phyloP scores from a whole-genome alignment of 805 yeast species.

The Nakazawaea anatomiae region DNA sequence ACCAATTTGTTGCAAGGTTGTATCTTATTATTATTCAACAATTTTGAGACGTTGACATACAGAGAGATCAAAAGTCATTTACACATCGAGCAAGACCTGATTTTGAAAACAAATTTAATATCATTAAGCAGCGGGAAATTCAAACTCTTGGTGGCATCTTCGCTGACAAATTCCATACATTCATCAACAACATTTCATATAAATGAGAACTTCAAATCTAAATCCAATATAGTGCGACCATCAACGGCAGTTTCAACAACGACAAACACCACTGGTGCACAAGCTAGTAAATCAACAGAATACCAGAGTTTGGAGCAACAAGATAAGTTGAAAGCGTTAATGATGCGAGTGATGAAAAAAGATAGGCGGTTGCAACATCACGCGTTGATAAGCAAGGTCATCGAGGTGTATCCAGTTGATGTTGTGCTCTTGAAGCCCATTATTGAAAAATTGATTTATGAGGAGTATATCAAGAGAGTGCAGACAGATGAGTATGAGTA shows the following conservation, averaged over 20 bases:
- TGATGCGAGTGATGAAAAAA: constrained; percentile 29
- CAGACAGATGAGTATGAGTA: constrained; percentile 21
- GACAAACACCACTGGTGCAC: neutral
- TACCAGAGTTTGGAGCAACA: constrained; percentile 15
- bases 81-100: constrained; percentile 20
- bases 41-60: constrained; percentile 13
- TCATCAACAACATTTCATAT: neutral
- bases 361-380: constrained; percentile 17
- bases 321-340: constrained; percentile 23
- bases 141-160: constrained; percentile 18
- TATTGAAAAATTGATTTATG: constrained; percentile 28
- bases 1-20: constrained; percentile 33
- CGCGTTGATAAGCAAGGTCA: constrained; percentile 22
- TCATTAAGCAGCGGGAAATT: constrained; percentile 28
- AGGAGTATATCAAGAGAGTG: constrained; percentile 26
- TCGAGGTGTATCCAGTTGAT: constrained; percentile 18
- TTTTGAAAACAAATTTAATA: constrained; percentile 22
- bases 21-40: constrained; percentile 28
- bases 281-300: neutral
- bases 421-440: constrained; percentile 24
- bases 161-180: neutral
- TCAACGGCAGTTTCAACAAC: neutral
- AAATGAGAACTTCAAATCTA: constrained; percentile 8
- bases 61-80: constrained; percentile 19
- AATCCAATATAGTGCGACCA: constrained; percentile 1